Conservation (phyloP, 228 moss, liverwort and hornwort species). For the Sphagnum fallax region DNA sequence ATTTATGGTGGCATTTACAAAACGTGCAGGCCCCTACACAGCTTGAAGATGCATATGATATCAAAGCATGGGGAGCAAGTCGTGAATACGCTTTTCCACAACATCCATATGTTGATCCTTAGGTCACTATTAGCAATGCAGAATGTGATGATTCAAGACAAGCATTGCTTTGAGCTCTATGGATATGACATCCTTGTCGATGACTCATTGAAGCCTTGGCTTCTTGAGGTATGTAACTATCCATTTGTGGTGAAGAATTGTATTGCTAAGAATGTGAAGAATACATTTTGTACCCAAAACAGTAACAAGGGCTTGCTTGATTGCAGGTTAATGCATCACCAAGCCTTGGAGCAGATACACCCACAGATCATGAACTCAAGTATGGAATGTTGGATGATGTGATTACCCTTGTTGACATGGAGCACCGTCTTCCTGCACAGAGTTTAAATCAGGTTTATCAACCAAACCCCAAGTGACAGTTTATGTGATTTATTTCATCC, state of each 20-base stretch:
- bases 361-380: constrained; percentile 81
- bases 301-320: too few relatives aligned
- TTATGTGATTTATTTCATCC: neutral
- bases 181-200: constrained; percentile 97
- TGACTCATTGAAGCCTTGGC: constrained; percentile 81
- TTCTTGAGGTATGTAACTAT: constrained; percentile 54
- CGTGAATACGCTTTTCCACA: constrained; percentile 90
- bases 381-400: constrained; percentile 96
- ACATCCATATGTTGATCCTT: constrained; percentile 84
- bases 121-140: constrained; percentile 88
- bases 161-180: constrained; percentile 98
- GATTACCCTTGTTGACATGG: constrained; percentile 89
- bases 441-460: constrained; percentile 46
- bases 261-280: neutral
- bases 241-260: neutral
- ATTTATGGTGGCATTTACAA: too few relatives aligned
- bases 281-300: neutral
- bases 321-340: constrained; percentile 91
- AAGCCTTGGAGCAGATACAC: constrained; percentile 90
- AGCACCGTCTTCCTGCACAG: constrained; percentile 69
- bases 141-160: constrained; percentile 95
- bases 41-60: constrained; percentile 97
- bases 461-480: neutral
- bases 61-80: constrained; percentile 86
- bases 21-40: constrained; percentile 68